Evolutionary conservation across 2,329 filamentous ascomycete species (phyloP).

Genomic region (Beauveria sp.): DNA sequence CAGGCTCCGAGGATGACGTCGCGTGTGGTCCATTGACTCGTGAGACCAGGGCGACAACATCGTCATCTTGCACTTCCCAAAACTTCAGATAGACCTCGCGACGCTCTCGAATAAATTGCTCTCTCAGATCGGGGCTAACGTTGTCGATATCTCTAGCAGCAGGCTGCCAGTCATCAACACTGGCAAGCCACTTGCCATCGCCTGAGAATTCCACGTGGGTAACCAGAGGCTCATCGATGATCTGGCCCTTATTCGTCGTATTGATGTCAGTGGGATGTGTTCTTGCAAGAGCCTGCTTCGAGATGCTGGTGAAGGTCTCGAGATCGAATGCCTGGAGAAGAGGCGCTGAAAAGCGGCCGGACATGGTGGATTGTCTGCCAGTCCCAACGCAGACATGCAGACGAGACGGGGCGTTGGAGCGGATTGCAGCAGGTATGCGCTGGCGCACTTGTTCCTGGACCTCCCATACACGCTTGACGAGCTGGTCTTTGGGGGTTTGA

Average conservation of each 20-base stretch:
- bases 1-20: slow-evolving; percentile 43
- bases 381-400: slow-evolving; percentile 62
- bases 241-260: slow-evolving; percentile 60
- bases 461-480: slow-evolving; percentile 45
- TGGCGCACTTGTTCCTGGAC: slow-evolving; percentile 35
- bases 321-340: slow-evolving; percentile 81
- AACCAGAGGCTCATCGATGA: slow-evolving; percentile 71
- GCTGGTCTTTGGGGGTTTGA: slow-evolving; percentile 41
- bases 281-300: slow-evolving; percentile 81
- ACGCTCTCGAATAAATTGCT: slow-evolving; percentile 42
- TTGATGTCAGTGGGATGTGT: slow-evolving; percentile 82
- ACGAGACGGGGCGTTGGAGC: slow-evolving; percentile 53
- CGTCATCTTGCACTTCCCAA: slow-evolving; percentile 61
- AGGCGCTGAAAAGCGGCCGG: slow-evolving; percentile 45
- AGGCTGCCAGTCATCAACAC: slow-evolving; percentile 84
- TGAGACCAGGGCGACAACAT: slow-evolving; percentile 67
- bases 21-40: slow-evolving; percentile 78
- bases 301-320: slow-evolving; percentile 66
- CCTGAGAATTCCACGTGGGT: slow-evolving; percentile 66
- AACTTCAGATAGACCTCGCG: slow-evolving; percentile 83
- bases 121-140: slow-evolving; percentile 26
- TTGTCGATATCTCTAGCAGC: slow-evolving; percentile 58
- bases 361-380: slow-evolving; percentile 47
- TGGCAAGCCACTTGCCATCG: slow-evolving; percentile 85
- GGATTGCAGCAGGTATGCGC: slow-evolving; percentile 53